Base-by-base conservation (phyloP, 345 rosid species). In the Rhizophora apiculata region DNA sequence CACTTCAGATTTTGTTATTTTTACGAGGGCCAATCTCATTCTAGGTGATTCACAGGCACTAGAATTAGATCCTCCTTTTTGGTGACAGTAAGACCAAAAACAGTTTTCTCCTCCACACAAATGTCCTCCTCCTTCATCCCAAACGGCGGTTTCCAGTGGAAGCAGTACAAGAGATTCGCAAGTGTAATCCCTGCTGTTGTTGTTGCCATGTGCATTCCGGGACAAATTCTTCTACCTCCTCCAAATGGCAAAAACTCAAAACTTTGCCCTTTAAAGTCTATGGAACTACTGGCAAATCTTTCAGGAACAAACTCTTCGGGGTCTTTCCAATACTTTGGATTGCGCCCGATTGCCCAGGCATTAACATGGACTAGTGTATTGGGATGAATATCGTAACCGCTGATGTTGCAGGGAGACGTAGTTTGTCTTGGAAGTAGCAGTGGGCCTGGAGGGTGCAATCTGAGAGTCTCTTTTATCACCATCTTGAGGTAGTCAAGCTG, bases 381-480 rank as follows among this genome's bases (percentile, higher is more conserved):
- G 32, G 32, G 32, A 31, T 31, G 32, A 31, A 31, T 31, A 31
- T 31, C 32, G 32, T 31, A 77, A 31, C 79, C 83, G 16, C 73
- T 76, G 55, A 89, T 55, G 48, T 73, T 70, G 26, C 71, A 83
- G 18, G 71, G 74, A 18, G 81, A 70, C 59, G 74, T 81, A 6
- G 82, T 72, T 77, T 89, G 85, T 62, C 88, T 81, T 16, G 87
- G 84, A 21, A 85, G 1, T 3, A 81, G 32, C 32, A 31, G 67
- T 1, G 83, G 83, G 6, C 62, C 72, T n/a, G 88, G 79, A 56
- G 88, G 86, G 55, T 89, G 87, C 76, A 85, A 32, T 70, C 87
- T 79, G 52, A 82, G 49, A 34, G 84, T 79, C 76, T 85, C 93
- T 66, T 85, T 85, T 24, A 83, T 52, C 1, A 82, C 79, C 82